Evolutionary conservation across 495 filamentous ascomycete species (phyloP).

Genomic region (Penicillium paradoxum): DNA sequence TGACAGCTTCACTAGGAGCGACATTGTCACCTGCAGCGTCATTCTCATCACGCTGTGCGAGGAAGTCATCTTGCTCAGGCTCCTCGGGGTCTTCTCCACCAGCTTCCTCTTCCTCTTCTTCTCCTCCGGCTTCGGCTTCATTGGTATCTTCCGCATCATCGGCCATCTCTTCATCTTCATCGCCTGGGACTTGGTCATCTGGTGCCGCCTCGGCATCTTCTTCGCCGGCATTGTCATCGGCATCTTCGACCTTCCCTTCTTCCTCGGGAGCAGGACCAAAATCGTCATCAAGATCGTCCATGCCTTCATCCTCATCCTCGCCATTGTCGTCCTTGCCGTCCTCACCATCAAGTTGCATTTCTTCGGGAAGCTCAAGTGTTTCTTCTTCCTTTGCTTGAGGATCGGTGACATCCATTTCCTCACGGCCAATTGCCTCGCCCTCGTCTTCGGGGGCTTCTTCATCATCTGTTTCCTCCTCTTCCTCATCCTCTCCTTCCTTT

Average conservation of each 20-base stretch:
- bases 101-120: slow-evolving; percentile 53
- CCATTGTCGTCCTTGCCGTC: slow-evolving; percentile 59
- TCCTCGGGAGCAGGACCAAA: slow-evolving; percentile 55
- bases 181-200: slow-evolving; percentile 28
- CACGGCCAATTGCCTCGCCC: slow-evolving; percentile 53
- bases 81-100: slow-evolving; percentile 46
- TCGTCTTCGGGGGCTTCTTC: slow-evolving; percentile 56
- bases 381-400: slow-evolving; percentile 69
- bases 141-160: slow-evolving; percentile 34
- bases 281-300: slow-evolving; percentile 64
- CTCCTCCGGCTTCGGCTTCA: slow-evolving; percentile 42
- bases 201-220: slow-evolving; percentile 38
- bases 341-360: slow-evolving; percentile 63
- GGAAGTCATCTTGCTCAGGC: slow-evolving; percentile 40
- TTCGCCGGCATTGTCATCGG: slow-evolving; percentile 32
- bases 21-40: slow-evolving; percentile 44
- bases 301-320: slow-evolving; percentile 62
- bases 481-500: slow-evolving; percentile 47
- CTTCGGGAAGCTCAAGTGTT: slow-evolving; percentile 60
- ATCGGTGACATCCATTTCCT: slow-evolving; percentile 61
- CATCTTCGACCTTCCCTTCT: slow-evolving; percentile 33
- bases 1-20: slow-evolving; percentile 45
- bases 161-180: slow-evolving; percentile 35
- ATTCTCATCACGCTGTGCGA: slow-evolving; percentile 40
- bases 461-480: slow-evolving; percentile 53